Base-by-base conservation (phyloP, 163 green algal species). In the Trebouxiophyceae sp. region DNA sequence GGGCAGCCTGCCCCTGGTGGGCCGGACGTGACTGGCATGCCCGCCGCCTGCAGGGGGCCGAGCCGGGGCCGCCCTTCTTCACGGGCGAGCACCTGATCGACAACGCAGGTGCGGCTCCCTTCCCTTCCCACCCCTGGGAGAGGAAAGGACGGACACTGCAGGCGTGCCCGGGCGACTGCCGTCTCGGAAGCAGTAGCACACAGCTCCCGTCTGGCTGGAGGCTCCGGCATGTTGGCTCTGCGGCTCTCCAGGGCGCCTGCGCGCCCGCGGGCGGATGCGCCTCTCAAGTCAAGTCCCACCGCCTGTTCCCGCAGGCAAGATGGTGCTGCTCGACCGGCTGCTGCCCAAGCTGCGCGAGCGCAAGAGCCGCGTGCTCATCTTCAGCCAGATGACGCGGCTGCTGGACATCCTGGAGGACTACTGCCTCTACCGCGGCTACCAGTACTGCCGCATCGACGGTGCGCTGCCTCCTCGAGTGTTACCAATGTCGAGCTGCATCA, bases 381-480 rank as follows among this genome's bases (percentile, higher is more conserved):
- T 95, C 77, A 84, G 70, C 24, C 85, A 97, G 83, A 99, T 99
- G 94, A 99, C 94, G 16, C 89, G 94, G 29, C 86, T 98, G 84
- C 87, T 99, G 66, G 94, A 99, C 84, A 97, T 99, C 62, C 80
- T 99, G 77, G 94, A 99, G 81, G 94, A 99, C 80, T 99, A 99
- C 86, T 93, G 81, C 76, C 73, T 97, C 29, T 97, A 91, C 76
- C 81, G 87, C 30, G 63, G 62, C 45, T 76, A 68, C 63, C 66
- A 72, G 32, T 78, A 78, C 72, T 78, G 72, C 67, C 60, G 70
- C 22, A 77, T 77, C 45, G 70, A 77, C 33, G 70, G 69, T 71
- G 34, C 33, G 65, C 29, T n/a, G n/a, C n/a, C n/a, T n/a, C n/a
- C n/a, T n/a, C n/a, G n/a, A n/a, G n/a, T n/a, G n/a, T n/a, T n/a